phyloP scores from a whole-genome alignment of 1,284 basidiomycete genomes.

The Apiotrichum mycotoxinovorans region DNA sequence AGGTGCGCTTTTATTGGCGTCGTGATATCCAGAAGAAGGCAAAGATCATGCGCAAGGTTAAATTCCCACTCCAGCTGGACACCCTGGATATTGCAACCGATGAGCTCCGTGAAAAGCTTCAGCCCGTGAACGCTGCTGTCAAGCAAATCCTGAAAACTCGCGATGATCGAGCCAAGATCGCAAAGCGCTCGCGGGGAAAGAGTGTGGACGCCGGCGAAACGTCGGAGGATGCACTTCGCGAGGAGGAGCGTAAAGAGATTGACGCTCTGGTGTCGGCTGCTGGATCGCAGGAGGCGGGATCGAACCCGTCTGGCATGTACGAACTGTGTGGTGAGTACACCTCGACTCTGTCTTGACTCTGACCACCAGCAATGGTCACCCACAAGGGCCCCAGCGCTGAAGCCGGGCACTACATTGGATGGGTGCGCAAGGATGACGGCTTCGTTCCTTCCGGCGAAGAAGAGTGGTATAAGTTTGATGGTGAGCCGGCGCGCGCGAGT shows the following conservation, averaged over 20 bases:
- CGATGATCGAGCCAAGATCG: constrained; percentile 74
- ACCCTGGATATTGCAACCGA: constrained; percentile 75
- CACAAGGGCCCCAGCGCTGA: constrained; percentile 96
- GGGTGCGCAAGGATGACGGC: constrained; percentile 49
- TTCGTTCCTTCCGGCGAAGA: constrained; percentile 36
- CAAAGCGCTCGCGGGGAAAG: constrained; percentile 64
- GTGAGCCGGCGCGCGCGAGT: constrained; percentile 23
- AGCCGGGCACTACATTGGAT: constrained; percentile 85
- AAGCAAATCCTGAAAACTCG: constrained; percentile 80
- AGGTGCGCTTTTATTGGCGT: constrained; percentile 86
- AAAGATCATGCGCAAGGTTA: constrained; percentile 94
- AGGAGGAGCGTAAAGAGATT: constrained; percentile 41
- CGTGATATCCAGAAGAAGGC: constrained; percentile 85
- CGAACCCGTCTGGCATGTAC: constrained; percentile 44
- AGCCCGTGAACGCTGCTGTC: constrained; percentile 67
- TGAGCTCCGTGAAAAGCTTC: constrained; percentile 68
- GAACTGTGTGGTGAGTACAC: constrained; percentile 47
- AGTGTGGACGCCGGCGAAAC: constrained; percentile 12
- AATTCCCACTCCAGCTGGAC: constrained; percentile 78
- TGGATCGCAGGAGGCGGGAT: constrained; percentile 21
- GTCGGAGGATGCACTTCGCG: constrained; percentile 44
- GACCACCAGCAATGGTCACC: constrained; percentile 72
- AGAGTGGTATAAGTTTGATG: constrained; percentile 68
- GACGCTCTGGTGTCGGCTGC: constrained; percentile 27
- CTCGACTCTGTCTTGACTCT: neutral